Percentiles rank a stretch among this genome's conserved stretches.
Conservation (phyloP, 2,329 filamentous ascomycete species). For the Alternaria brassicicola region DNA sequence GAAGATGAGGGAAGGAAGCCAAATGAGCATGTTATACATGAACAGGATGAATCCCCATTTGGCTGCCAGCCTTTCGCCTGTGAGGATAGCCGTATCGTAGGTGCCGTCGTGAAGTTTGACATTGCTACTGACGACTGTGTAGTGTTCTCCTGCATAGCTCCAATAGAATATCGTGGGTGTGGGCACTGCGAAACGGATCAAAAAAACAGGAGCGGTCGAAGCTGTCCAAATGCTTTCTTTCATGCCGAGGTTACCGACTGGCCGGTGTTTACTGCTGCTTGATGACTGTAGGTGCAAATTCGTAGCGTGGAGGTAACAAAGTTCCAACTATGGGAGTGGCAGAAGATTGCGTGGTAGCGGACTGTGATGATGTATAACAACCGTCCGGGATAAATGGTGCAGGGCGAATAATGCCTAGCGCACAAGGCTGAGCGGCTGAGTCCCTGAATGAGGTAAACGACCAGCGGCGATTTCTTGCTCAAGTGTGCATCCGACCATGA, state of each 20-base stretch:
- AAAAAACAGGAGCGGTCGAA: neutral
- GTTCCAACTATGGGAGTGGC: neutral
- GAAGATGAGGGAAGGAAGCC: conserved; percentile 4
- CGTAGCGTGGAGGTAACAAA: neutral
- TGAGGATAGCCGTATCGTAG: conserved; percentile 11
- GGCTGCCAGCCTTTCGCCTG: conserved; percentile 15
- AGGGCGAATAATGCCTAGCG: neutral
- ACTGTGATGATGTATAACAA: neutral
- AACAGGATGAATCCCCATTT: conserved; percentile 11
- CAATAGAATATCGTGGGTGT: conserved; percentile 9
- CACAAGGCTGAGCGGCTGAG: conserved; percentile 1
- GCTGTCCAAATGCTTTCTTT: neutral
- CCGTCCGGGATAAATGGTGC: neutral
- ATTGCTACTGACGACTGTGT: conserved; percentile 12
- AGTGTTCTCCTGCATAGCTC: neutral
- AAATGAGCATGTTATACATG: conserved; percentile 10
- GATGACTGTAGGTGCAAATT: neutral
- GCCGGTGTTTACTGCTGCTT: neutral
- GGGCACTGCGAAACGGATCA: conserved; percentile 11
- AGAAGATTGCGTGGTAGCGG: neutral
- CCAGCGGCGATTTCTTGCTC: neutral
- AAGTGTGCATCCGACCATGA: neutral
- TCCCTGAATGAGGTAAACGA: neutral
- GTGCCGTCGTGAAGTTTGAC: conserved; percentile 18
- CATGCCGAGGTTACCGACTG: neutral